Evolutionary conservation across 2,329 filamentous ascomycete genomes (phyloP).

Genomic region (Acarospora socialis): DNA sequence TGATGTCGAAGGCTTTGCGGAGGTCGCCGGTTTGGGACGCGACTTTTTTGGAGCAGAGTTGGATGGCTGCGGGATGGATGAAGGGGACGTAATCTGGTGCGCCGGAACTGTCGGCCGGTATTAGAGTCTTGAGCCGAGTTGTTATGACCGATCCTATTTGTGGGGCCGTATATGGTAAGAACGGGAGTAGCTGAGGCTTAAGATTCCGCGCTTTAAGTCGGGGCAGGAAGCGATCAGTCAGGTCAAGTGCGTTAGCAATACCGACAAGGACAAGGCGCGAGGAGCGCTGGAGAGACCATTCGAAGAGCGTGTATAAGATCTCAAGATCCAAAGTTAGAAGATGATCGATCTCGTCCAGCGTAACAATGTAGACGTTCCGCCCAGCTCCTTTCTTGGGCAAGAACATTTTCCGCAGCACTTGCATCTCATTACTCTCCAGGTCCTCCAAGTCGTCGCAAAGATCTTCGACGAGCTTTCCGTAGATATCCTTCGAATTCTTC

Average conservation of each 20-base stretch:
- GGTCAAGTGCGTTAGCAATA: conserved; percentile 88
- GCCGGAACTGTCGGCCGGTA: conserved; percentile 38
- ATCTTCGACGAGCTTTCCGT: conserved; percentile 59
- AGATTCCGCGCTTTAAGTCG: conserved; percentile 85
- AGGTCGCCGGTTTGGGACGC: conserved; percentile 87
- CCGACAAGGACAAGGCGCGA: conserved; percentile 76
- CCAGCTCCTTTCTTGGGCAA: conserved; percentile 41
- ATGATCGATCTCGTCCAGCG: conserved; percentile 90
- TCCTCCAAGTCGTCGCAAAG: conserved; percentile 48
- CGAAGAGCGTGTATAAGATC: conserved; percentile 84
- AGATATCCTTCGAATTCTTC: conserved; percentile 75
- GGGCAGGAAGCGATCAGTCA: conserved; percentile 89
- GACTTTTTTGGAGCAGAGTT: conserved; percentile 88
- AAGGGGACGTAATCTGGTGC: conserved; percentile 60
- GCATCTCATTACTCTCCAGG: conserved; percentile 51
- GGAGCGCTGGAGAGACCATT: conserved; percentile 75
- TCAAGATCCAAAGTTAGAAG: conserved; percentile 79
- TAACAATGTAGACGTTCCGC: conserved; percentile 56
- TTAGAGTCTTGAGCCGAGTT: conserved; percentile 61
- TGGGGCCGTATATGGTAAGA: conserved; percentile 75
- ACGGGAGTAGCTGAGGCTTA: conserved; percentile 77
- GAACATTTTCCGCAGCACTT: conserved; percentile 57
- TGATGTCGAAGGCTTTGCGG: conserved; percentile 89
- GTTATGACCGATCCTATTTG: conserved; percentile 84
- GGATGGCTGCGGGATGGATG: conserved; percentile 83